Conservation (phyloP, 495 filamentous ascomycete genomes). For the Penicillium ochrochloron region DNA sequence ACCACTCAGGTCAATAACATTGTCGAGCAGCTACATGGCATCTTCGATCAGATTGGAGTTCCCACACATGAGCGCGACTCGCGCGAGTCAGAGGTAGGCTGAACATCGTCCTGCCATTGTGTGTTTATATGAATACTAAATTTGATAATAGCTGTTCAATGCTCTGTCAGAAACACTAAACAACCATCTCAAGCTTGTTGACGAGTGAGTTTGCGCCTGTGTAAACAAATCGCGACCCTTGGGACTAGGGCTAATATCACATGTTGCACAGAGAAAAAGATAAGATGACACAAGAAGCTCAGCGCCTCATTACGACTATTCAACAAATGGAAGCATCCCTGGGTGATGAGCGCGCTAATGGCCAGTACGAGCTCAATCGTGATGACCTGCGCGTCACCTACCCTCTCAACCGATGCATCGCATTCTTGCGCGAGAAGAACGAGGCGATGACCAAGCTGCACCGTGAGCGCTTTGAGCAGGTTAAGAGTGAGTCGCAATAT, state of each 20-base stretch:
- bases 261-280: conserved; percentile 74
- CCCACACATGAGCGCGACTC: conserved; percentile 85
- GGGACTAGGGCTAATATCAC: conserved; percentile 16
- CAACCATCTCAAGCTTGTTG: conserved; percentile 78
- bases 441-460: conserved; percentile 77
- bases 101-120: background rate
- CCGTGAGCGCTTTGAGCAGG: conserved; percentile 87
- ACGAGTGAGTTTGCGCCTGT: conserved; percentile 55
- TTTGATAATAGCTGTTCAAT: conserved; percentile 68
- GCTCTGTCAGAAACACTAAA: conserved; percentile 86
- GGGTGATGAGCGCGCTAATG: conserved; percentile 69
- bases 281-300: conserved; percentile 82
- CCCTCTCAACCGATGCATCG: conserved; percentile 78
- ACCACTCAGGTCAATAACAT: conserved; percentile 93
- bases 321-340: conserved; percentile 92
- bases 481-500: conserved; percentile 72
- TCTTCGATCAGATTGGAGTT: conserved; percentile 97
- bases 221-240: conserved; percentile 3
- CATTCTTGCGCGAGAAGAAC: conserved; percentile 83
- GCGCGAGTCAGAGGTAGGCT: conserved; percentile 79
- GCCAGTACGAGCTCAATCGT: conserved; percentile 63
- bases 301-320: conserved; percentile 80
- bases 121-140: conserved; percentile 13
- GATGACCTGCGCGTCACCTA: conserved; percentile 74
- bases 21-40: conserved; percentile 83